phyloP scores from a whole-genome alignment of 2,329 filamentous ascomycete species.

The Exophiala oligosperma region DNA sequence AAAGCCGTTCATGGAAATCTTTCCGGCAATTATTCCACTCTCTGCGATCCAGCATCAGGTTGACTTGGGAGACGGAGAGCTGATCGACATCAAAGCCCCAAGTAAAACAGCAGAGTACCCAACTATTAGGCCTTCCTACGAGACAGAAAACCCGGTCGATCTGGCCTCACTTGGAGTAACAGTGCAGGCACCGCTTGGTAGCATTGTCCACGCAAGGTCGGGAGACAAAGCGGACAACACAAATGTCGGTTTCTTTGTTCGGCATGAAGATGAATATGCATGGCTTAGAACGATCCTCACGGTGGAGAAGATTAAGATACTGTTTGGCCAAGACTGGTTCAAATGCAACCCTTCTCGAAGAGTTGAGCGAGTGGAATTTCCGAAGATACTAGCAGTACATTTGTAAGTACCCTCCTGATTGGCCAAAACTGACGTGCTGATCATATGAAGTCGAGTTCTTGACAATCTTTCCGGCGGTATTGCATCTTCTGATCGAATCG shows the following conservation, averaged over 20 bases:
- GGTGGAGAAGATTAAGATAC: constrained; percentile 33
- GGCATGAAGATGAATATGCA: constrained; percentile 25
- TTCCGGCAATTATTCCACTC: constrained; percentile 37
- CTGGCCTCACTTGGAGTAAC: constrained; percentile 31
- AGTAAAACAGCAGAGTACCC: constrained; percentile 2
- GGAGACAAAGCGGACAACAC: constrained; percentile 41
- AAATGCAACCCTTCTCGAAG: constrained; percentile 1
- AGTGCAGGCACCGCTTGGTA: constrained; percentile 39
- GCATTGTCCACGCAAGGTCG: constrained; percentile 44
- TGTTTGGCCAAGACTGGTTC: constrained; percentile 10
- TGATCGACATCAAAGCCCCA: not conserved
- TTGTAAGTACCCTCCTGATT: constrained; percentile 9
- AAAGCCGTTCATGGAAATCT: constrained; percentile 47
- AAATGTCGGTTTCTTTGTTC: constrained; percentile 42
- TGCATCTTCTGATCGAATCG: constrained; percentile 9
- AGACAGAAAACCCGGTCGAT: constrained; percentile 6
- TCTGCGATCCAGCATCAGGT: constrained; percentile 20
- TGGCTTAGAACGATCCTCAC: constrained; percentile 44
- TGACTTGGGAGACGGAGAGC: not conserved
- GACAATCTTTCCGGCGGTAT: constrained; percentile 14
- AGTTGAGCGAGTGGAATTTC: constrained; percentile 14
- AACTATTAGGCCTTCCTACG: constrained; percentile 2
- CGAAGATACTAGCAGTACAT: constrained; percentile 14
- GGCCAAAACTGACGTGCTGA: not conserved
- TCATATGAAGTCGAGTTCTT: constrained; percentile 9